These are phyloP conservation scores for Psilocybe mexicana DNA, from an alignment of 1,284 basidiomycete genomes.

Conservation along the genomic window DNA sequence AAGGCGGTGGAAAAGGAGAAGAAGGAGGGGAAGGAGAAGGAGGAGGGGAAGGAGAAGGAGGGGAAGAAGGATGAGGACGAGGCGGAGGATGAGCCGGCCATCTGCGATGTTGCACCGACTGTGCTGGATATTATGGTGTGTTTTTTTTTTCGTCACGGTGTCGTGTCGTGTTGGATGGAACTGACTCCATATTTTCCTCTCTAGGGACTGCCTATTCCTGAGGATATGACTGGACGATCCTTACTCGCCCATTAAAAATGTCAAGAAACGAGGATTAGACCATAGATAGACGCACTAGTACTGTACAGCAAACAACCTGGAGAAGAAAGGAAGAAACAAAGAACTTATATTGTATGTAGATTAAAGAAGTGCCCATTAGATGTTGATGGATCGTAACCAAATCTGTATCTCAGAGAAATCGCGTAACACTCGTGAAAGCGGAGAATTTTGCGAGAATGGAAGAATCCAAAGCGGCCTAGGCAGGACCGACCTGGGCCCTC, in stretches of 20 bases:
- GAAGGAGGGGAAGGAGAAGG: conserved; percentile 32
- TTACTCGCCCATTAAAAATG: not conserved
- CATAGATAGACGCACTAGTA: too few relatives aligned
- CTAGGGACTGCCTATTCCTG: conserved; percentile 21
- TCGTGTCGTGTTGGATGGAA: not conserved
- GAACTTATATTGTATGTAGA: too few relatives aligned
- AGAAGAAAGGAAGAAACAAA: too few relatives aligned
- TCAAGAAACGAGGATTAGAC: too few relatives aligned
- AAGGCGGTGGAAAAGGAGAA: conserved; percentile 59
- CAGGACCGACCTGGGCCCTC: too few relatives aligned
- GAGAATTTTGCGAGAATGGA: too few relatives aligned
- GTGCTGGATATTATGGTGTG: conserved; percentile 70
- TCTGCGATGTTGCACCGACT: conserved; percentile 69
- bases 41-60: conserved; percentile 27
- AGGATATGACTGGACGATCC: conserved; percentile 1
- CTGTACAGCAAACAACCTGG: too few relatives aligned
- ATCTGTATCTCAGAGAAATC: too few relatives aligned
- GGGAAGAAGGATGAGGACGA: conserved; percentile 34
- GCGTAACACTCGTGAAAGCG: too few relatives aligned
- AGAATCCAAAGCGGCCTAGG: too few relatives aligned
- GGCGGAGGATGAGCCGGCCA: conserved; percentile 48
- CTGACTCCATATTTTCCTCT: not conserved
- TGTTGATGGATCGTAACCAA: too few relatives aligned
- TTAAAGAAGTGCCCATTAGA: too few relatives aligned
- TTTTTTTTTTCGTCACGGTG: not conserved